Conservation (phyloP, 1,284 basidiomycete genomes). For the Rhodotorula sp. region DNA sequence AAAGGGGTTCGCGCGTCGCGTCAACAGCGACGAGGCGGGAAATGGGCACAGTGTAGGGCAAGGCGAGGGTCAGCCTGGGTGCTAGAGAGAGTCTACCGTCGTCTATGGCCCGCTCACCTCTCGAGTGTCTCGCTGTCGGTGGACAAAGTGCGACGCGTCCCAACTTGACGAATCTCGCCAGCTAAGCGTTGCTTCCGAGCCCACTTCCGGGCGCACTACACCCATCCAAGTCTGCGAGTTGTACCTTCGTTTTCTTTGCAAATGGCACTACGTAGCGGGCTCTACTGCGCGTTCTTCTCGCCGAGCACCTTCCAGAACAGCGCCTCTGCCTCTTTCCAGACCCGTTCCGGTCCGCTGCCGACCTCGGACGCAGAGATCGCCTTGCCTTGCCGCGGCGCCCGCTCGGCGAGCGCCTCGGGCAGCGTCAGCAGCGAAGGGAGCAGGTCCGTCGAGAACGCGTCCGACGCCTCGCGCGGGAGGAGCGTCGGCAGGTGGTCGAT, state of each 20-base stretch:
- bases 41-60: background rate
- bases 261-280: background rate
- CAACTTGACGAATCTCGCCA: background rate
- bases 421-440: constrained; percentile 82
- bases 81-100: too few relatives aligned
- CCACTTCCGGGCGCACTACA: too few relatives aligned
- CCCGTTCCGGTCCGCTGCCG: constrained; percentile 58
- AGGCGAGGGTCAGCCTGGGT: too few relatives aligned
- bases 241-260: too few relatives aligned
- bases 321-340: constrained; percentile 88
- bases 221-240: too few relatives aligned
- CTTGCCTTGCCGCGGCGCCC: constrained; percentile 24
- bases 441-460: constrained; percentile 90
- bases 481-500: constrained; percentile 98
- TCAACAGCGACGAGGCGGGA: background rate
- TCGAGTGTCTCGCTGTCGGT: too few relatives aligned
- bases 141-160: background rate
- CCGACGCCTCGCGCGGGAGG: constrained; percentile 91
- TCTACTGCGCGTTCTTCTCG: constrained; percentile 2
- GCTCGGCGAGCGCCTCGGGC: constrained; percentile 47
- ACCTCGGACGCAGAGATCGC: constrained; percentile 23
- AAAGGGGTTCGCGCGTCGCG: background rate
- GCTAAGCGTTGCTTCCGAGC: background rate
- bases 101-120: too few relatives aligned
- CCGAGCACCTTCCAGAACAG: constrained; percentile 77